Conservation (phyloP, 116 monocot genomes). For the Phalaenopsis hybrid region DNA sequence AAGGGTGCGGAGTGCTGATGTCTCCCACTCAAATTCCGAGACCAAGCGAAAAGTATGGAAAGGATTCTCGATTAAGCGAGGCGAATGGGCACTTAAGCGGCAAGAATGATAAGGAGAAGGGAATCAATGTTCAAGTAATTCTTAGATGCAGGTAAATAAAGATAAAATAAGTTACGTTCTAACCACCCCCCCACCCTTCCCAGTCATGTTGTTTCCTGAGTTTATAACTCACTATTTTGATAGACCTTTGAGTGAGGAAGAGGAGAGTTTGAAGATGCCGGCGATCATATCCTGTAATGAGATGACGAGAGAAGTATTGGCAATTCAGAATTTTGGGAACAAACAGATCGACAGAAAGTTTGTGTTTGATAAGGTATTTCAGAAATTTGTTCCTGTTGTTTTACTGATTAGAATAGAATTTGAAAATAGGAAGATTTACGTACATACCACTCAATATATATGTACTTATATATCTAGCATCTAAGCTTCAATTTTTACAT, state of each 20-base stretch:
- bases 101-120: conserved; percentile 40
- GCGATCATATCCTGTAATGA: conserved; percentile 65
- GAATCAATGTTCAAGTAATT: conserved; percentile 59
- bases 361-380: conserved; percentile 71
- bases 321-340: conserved; percentile 30
- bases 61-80: conserved; percentile 55
- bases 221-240: not conserved
- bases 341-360: conserved; percentile 64
- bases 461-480: too few relatives aligned
- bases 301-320: conserved; percentile 50
- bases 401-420: not conserved
- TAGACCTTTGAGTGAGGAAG: conserved; percentile 79
- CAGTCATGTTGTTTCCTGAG: not conserved
- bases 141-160: conserved; percentile 75
- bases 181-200: too few relatives aligned
- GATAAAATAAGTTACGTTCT: not conserved
- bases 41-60: conserved; percentile 40
- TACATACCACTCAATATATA: too few relatives aligned
- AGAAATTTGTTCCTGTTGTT: not conserved
- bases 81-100: conserved; percentile 14
- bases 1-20: not conserved
- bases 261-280: conserved; percentile 39
- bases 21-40: conserved; percentile 26
- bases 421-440: not conserved
- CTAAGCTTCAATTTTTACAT: too few relatives aligned